phyloP scores from a whole-genome alignment of 345 rosid genomes.

The Pelargonium nanum region DNA sequence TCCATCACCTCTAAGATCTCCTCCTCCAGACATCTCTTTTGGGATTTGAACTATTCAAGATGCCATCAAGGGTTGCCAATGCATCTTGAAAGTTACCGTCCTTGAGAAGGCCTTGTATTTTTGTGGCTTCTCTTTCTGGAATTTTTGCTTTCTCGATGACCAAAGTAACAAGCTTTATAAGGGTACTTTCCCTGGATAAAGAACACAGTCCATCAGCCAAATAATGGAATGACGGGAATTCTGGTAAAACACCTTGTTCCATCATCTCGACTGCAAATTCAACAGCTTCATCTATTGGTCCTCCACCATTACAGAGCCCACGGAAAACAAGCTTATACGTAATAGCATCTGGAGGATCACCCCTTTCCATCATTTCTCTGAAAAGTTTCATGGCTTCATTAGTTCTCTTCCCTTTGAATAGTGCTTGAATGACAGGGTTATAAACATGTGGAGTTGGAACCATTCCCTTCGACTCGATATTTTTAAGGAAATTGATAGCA shows the following conservation, averaged over 20 bases:
- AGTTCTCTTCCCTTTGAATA: conserved; percentile 48
- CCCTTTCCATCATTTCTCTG: conserved; percentile 67
- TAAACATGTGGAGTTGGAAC: conserved; percentile 63
- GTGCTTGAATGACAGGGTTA: conserved; percentile 75
- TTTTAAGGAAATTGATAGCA: conserved; percentile 62
- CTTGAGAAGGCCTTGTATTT: conserved; percentile 63
- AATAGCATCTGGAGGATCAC: conserved; percentile 46
- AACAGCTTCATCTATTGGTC: conserved; percentile 76
- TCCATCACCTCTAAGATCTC: too few relatives aligned
- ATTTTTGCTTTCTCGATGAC: conserved; percentile 64
- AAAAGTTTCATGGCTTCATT: conserved; percentile 67
- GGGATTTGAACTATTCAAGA: conserved; percentile 35
- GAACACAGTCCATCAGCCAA: conserved; percentile 78
- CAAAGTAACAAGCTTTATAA: conserved; percentile 45
- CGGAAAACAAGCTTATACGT: conserved; percentile 59
- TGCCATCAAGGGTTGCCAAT: conserved; percentile 48
- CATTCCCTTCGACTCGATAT: conserved; percentile 72
- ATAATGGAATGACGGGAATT: conserved; percentile 63
- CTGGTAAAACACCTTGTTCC: conserved; percentile 58
- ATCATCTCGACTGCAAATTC: conserved; percentile 65
- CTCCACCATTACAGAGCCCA: conserved; percentile 68
- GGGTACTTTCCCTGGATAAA: conserved; percentile 57
- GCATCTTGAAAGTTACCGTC: conserved; percentile 67
- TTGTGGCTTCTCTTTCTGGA: conserved; percentile 42
- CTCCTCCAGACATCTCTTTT: conserved; percentile 28